Percentiles rank a stretch among this genome's conserved stretches.
Conservation (phyloP, 1,284 basidiomycete species). For the Phellinidium pouzarii region DNA sequence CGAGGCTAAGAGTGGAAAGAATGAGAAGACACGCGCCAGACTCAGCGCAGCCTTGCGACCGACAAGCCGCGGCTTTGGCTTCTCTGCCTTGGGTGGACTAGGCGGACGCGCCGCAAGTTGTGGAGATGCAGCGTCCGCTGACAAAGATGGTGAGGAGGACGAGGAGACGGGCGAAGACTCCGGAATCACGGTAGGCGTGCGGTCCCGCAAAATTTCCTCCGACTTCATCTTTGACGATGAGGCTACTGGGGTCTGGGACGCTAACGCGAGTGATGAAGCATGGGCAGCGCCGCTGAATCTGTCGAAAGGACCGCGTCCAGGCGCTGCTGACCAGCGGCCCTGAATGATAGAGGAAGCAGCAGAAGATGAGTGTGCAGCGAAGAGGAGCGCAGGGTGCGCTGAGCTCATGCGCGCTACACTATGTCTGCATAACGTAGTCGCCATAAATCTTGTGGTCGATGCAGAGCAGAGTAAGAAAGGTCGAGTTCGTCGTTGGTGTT, state of each 20-base stretch:
- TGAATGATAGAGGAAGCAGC: slow-evolving; percentile 2
- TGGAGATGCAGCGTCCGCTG: slow-evolving; percentile 56
- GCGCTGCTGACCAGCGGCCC: background rate
- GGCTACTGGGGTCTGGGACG: slow-evolving; percentile 18
- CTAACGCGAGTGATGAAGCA: slow-evolving; percentile 30
- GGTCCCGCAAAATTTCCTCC: slow-evolving; percentile 33
- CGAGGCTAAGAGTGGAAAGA: background rate
- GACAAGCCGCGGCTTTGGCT: slow-evolving; percentile 59
- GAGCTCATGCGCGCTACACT: slow-evolving; percentile 5
- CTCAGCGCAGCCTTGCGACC: slow-evolving; percentile 78
- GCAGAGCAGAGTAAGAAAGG: no score
- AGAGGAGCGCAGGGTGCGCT: background rate
- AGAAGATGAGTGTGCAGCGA: slow-evolving; percentile 2
- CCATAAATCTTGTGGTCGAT: no score
- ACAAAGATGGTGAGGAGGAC: slow-evolving; percentile 26
- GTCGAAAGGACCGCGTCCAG: background rate
- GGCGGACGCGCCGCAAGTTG: slow-evolving; percentile 67
- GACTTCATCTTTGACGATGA: slow-evolving; percentile 23
- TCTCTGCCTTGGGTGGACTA: slow-evolving; percentile 54
- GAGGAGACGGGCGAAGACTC: slow-evolving; percentile 9
- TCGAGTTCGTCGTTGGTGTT: no score
- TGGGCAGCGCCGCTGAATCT: slow-evolving; percentile 52
- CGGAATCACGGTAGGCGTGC: slow-evolving; percentile 48
- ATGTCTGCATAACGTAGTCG: no score
- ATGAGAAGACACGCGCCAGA: slow-evolving; percentile 51